A percentile compares a stretch with the other conserved stretches of the same genome.
Conservation (phyloP, 768 basidiomycete genomes). For the Naganishia vaughanmartiniae region DNA sequence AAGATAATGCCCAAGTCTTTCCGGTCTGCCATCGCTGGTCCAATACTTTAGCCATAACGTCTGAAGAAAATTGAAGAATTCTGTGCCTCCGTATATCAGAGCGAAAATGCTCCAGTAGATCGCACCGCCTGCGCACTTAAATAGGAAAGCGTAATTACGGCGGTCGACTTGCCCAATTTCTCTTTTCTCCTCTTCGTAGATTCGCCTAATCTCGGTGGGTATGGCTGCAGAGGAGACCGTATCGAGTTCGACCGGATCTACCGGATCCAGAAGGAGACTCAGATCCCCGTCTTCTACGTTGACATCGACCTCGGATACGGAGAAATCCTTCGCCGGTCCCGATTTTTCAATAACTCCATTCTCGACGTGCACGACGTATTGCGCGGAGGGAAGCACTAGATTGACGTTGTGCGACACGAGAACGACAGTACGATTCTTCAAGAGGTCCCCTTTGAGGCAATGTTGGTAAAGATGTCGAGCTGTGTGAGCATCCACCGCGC, state of each 20-base stretch:
- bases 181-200: conserved; percentile 39
- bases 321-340: conserved; percentile 13
- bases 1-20: conserved; percentile 38
- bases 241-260: background rate
- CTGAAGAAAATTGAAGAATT: conserved; percentile 33
- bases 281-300: background rate
- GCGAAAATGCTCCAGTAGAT: conserved; percentile 44
- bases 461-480: conserved; percentile 42
- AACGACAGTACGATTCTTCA: conserved; percentile 43
- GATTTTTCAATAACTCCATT: conserved; percentile 13
- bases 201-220: conserved; percentile 26
- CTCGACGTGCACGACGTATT: conserved; percentile 37
- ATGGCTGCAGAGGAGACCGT: background rate
- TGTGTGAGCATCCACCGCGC: conserved; percentile 50
- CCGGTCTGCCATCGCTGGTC: conserved; percentile 39
- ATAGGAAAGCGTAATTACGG: conserved; percentile 39
- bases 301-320: background rate
- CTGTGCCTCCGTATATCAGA: conserved; percentile 32
- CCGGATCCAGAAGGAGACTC: background rate
- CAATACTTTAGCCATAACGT: conserved; percentile 39
- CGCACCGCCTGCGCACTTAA: conserved; percentile 39
- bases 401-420: conserved; percentile 50
- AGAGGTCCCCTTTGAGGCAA: conserved; percentile 41
- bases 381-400: conserved; percentile 43
- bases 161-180: conserved; percentile 37